Evolutionary conservation across 1,284 basidiomycete genomes (phyloP).

Genomic region (Sutorius eximius): DNA sequence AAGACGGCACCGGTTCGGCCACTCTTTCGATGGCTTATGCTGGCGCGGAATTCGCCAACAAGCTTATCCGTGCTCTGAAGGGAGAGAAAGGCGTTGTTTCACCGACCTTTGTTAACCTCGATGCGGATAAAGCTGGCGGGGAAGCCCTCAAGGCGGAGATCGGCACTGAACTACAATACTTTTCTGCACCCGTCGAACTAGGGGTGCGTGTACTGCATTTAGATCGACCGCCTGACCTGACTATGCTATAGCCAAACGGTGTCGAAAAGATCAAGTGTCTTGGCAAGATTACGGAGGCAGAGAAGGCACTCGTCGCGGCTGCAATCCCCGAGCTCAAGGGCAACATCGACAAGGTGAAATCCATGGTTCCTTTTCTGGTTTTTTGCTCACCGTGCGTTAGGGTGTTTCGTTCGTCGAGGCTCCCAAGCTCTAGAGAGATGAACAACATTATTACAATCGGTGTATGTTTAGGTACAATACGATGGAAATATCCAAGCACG

Average conservation of each 20-base stretch:
- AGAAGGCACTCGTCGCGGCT: conserved; percentile 74
- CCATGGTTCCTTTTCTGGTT: background rate
- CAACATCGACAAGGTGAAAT: conserved; percentile 76
- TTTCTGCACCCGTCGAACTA: conserved; percentile 83
- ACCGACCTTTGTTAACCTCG: conserved; percentile 84
- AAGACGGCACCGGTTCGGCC: conserved; percentile 84
- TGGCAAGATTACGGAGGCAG: conserved; percentile 70
- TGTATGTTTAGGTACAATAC: conserved; percentile 1
- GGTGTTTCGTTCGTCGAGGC: conserved; percentile 39
- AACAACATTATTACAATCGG: background rate
- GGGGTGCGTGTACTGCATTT: conserved; percentile 56
- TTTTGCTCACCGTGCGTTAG: conserved; percentile 20
- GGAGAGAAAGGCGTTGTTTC: conserved; percentile 87
- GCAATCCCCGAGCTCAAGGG: conserved; percentile 78
- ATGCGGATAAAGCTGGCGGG: conserved; percentile 73
- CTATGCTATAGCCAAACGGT: conserved; percentile 60
- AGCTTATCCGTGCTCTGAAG: conserved; percentile 81
- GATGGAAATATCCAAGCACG: conserved; percentile 20
- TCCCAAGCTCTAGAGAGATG: conserved; percentile 37
- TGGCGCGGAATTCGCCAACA: conserved; percentile 81
- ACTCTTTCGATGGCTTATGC: conserved; percentile 92
- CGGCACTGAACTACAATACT: conserved; percentile 72
- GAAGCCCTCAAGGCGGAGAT: conserved; percentile 64
- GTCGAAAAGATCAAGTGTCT: conserved; percentile 79
- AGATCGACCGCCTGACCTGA: conserved; percentile 1